Base-by-base conservation (phyloP, 2,329 filamentous ascomycete species). In the Colletotrichum filicis region DNA sequence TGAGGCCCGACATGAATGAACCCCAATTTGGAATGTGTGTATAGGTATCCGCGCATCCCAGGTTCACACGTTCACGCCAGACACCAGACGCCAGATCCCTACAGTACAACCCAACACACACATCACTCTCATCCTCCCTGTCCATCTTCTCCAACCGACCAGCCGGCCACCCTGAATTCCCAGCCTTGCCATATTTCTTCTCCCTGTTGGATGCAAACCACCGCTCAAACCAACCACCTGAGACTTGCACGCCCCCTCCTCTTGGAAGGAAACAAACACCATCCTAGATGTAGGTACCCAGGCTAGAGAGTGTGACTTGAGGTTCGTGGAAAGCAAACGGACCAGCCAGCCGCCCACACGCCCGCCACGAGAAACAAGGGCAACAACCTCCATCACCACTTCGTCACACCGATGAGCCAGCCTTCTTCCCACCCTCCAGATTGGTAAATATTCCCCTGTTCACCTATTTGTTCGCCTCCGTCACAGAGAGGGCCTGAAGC, bases 361-460 rank as follows among this genome's bases (percentile, higher is more conserved):
- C 59, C 59, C 59, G 59, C 42, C 37, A 35, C 16, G 19, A n/a
- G 59, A n/a, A n/a, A n/a, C 24, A 24, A 35, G 26, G 42, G 30
- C 52, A 26, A 28, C 52, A 26, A 28, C 58, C 69, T 72, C 69
- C 14, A 60, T 73, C 66, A 65, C 60, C 56, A 22, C 28, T 46
- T 65, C 66, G 66, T 73, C 70, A 73, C 70, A 73, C 66, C 60
- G 70, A 70, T 5, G 19, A 14, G 32, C 32, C 32, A 8, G 37
- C n/a, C 55, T 24, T 32, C 22, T 30, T 24, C n/a, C 60, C 42
- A n/a, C 19, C 42, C 11, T 35, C 32, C 32, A 35, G 32, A 35
- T 8, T 9, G 11, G 32, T 49, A 8, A 49, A 49, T 49, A n/a
- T n/a, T n/a, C 42, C 42, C 42, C 64, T n/a, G 26, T 4, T 28